Conservation (phyloP, 108 stramenopile species). For the Cylindrotheca fusiformis region DNA sequence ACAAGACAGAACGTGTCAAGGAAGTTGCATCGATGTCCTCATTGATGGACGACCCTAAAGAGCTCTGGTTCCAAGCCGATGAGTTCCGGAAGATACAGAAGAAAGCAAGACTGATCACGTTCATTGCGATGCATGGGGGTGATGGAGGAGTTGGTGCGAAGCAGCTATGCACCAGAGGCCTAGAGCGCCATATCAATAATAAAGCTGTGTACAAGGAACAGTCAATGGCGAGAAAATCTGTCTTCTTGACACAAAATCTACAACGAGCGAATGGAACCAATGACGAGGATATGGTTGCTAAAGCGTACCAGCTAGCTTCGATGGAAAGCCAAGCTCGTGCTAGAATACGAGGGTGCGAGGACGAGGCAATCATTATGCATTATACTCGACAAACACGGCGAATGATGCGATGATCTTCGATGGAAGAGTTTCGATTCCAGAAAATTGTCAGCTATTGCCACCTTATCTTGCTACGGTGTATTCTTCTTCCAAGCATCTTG, state of each 20-base stretch:
- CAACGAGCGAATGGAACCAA: slow-evolving; percentile 12
- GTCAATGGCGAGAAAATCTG: slow-evolving; percentile 9
- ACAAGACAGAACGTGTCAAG: background rate
- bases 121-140: background rate
- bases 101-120: slow-evolving; percentile 4
- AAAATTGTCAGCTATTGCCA: too few relatives aligned
- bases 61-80: slow-evolving; percentile 22
- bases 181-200: slow-evolving; percentile 9
- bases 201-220: slow-evolving; percentile 13
- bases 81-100: slow-evolving; percentile 14
- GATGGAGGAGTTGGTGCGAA: background rate
- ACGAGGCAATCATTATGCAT: background rate
- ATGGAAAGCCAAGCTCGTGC: slow-evolving; percentile 15
- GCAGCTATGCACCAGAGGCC: slow-evolving; percentile 9
- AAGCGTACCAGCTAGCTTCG: slow-evolving; percentile 10
- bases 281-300: slow-evolving; percentile 13
- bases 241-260: slow-evolving; percentile 16
- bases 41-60: slow-evolving; percentile 6
- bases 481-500: too few relatives aligned
- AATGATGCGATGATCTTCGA: background rate
- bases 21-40: slow-evolving; percentile 10
- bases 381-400: background rate
- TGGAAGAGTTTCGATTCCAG: too few relatives aligned
- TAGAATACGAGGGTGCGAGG: slow-evolving; percentile 9
- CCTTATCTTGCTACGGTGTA: too few relatives aligned